phyloP scores from a whole-genome alignment of 345 rosid species.

The Sisymbrium irio region DNA sequence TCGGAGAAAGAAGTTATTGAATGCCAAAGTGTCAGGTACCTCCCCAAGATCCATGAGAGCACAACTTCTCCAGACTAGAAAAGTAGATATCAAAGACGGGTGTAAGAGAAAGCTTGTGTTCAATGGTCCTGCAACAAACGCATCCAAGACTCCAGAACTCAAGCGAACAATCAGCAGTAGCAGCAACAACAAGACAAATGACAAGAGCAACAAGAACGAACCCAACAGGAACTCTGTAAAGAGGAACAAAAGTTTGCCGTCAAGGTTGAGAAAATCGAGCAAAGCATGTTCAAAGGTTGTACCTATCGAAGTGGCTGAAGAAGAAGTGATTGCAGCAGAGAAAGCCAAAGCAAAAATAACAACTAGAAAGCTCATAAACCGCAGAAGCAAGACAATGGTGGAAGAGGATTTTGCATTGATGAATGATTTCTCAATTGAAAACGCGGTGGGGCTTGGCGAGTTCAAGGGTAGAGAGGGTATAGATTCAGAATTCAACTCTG shows the following conservation, averaged over 20 bases:
- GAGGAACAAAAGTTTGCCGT: slow-evolving; percentile 36
- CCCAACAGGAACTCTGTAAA: slow-evolving; percentile 18
- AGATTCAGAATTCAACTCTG: slow-evolving; percentile 43
- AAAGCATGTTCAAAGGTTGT: slow-evolving; percentile 36
- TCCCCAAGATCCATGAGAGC: slow-evolving; percentile 29
- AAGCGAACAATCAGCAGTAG: slow-evolving; percentile 21
- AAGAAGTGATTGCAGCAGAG: slow-evolving; percentile 11
- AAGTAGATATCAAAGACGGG: slow-evolving; percentile 23
- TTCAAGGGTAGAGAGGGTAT: slow-evolving; percentile 58
- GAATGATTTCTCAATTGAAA: slow-evolving; percentile 46
- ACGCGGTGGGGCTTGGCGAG: slow-evolving; percentile 41
- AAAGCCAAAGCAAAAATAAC: slow-evolving; percentile 15
- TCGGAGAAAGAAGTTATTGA: slow-evolving; percentile 26
- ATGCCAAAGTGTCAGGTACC: slow-evolving; percentile 9
- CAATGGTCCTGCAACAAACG: slow-evolving; percentile 14
- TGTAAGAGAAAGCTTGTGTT: slow-evolving; percentile 27
- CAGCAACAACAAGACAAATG: slow-evolving; percentile 4
- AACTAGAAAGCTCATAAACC: slow-evolving; percentile 11
- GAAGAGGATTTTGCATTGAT: slow-evolving; percentile 38
- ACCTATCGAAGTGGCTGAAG: slow-evolving; percentile 35
- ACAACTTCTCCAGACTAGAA: slow-evolving; percentile 23
- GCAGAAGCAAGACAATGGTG: slow-evolving; percentile 23
- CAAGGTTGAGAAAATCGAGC: slow-evolving; percentile 40
- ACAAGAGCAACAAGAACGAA: slow-evolving; percentile 10
- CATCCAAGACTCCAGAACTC: slow-evolving; percentile 34